phyloP scores from a whole-genome alignment of 768 basidiomycete species.

The Cyathus striatus region DNA sequence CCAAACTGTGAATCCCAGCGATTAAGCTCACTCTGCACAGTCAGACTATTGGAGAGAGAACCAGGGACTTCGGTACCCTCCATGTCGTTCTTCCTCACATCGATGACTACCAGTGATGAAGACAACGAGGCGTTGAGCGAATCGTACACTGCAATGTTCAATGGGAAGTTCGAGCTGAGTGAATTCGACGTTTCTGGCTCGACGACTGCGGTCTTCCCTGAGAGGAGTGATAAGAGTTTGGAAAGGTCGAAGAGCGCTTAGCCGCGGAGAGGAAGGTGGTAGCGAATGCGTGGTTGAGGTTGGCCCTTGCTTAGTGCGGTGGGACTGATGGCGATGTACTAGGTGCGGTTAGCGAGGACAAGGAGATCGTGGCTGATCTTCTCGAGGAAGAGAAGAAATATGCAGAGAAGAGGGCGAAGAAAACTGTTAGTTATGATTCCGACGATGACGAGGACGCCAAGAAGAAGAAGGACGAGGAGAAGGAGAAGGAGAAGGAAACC shows the following conservation, averaged over 20 bases:
- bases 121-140: neutral
- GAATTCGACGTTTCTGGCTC: neutral
- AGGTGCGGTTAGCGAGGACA: neutral
- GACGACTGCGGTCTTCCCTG: neutral
- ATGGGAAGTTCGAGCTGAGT: neutral
- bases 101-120: too few species aligned
- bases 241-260: neutral
- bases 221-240: neutral
- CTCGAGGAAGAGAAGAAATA: neutral
- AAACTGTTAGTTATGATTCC: too few species aligned
- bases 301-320: neutral
- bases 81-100: neutral
- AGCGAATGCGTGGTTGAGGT: neutral
- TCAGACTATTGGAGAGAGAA: too few species aligned
- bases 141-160: neutral
- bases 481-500: too few species aligned
- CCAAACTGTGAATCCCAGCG: too few species aligned
- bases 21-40: too few species aligned
- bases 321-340: neutral
- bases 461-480: too few species aligned
- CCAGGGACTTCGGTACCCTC: neutral
- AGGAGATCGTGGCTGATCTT: neutral
- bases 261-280: neutral
- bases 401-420: neutral
- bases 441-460: too few species aligned